Conservation (phyloP, 2,329 filamentous ascomycete species). For the Drechslera avenae region DNA sequence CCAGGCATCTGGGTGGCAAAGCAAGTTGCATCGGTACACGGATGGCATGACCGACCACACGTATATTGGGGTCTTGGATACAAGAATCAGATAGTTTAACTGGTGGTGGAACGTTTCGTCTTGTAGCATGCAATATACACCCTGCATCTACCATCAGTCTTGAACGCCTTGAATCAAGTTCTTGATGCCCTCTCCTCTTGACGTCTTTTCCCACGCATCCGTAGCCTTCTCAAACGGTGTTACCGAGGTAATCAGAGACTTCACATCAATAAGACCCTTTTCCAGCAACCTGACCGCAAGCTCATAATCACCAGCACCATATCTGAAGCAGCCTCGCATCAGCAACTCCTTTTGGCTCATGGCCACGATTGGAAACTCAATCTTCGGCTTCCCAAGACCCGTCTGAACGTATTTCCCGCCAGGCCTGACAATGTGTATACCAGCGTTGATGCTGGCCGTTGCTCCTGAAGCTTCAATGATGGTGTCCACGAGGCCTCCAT, state of each 20-base stretch:
- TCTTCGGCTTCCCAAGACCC: slow-evolving; percentile 89
- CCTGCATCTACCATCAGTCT: slow-evolving; percentile 11
- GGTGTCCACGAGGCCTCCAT: slow-evolving; percentile 78
- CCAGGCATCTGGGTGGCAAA: no score
- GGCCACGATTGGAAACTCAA: slow-evolving; percentile 91
- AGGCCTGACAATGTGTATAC: slow-evolving; percentile 86
- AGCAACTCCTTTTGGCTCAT: slow-evolving; percentile 82
- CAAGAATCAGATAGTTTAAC: no score
- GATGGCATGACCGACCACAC: no score
- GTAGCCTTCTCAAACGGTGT: slow-evolving; percentile 38
- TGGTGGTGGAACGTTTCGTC: not conserved
- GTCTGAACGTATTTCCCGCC: slow-evolving; percentile 96
- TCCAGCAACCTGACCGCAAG: slow-evolving; percentile 34
- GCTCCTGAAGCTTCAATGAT: slow-evolving; percentile 92
- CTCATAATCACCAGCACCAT: slow-evolving; percentile 41
- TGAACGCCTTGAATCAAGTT: slow-evolving; percentile 39
- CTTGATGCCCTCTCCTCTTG: slow-evolving; percentile 41
- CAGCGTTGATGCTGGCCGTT: slow-evolving; percentile 81
- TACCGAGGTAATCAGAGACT: slow-evolving; percentile 37
- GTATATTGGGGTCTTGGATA: no score
- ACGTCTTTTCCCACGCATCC: slow-evolving; percentile 41
- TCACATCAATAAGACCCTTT: slow-evolving; percentile 30
- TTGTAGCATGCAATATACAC: not conserved
- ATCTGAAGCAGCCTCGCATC: slow-evolving; percentile 41
- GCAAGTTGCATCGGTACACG: no score